Evolutionary conservation across 352 stramenopile species (phyloP).

Genomic region (Phytopythium ostracodes): DNA sequence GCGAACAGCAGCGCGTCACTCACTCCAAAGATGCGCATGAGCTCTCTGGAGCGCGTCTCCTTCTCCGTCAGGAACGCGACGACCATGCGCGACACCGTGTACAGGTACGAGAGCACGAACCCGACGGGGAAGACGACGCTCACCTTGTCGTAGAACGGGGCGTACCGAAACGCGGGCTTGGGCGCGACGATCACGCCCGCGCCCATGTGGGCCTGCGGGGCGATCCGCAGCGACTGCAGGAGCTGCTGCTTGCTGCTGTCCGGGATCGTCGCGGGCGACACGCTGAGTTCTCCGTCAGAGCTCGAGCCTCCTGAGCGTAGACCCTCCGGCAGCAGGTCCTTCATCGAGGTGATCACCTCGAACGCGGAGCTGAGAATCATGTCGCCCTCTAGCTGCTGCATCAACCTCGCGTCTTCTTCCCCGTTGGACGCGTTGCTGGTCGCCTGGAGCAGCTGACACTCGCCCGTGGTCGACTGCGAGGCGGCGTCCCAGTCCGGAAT

Average conservation of each 20-base stretch:
- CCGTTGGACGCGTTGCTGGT: slow-evolving; percentile 17
- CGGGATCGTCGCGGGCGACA: slow-evolving; percentile 31
- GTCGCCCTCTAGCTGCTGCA: slow-evolving; percentile 45
- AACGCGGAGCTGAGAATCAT: slow-evolving; percentile 47
- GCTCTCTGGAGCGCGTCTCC: slow-evolving; percentile 87
- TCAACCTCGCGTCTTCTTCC: slow-evolving; percentile 30
- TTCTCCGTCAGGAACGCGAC: slow-evolving; percentile 92
- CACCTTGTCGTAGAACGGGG: slow-evolving; percentile 80
- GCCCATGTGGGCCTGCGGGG: slow-evolving; percentile 57
- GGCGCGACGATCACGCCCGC: slow-evolving; percentile 42
- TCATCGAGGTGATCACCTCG: slow-evolving; percentile 19
- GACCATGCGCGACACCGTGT: slow-evolving; percentile 88
- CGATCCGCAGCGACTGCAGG: slow-evolving; percentile 45
- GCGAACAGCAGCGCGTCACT: slow-evolving; percentile 40
- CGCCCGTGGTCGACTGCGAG: slow-evolving; percentile 20
- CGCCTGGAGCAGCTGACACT: slow-evolving; percentile 43
- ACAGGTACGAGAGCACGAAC: slow-evolving; percentile 92
- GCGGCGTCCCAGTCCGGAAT: slow-evolving; percentile 45
- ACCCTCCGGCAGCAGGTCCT: slow-evolving; percentile 3
- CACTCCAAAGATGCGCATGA: slow-evolving; percentile 91
- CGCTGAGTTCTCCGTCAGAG: slow-evolving; percentile 13
- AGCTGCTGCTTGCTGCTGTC: slow-evolving; percentile 27
- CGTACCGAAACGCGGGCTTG: slow-evolving; percentile 46
- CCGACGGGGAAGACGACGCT: slow-evolving; percentile 78
- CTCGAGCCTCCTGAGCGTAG: slow-evolving; percentile 7